Evolutionary conservation across 768 basidiomycete genomes (phyloP), one percentile per base, ranked within the genome.

Genomic region (Floccularia luteovirens): DNA sequence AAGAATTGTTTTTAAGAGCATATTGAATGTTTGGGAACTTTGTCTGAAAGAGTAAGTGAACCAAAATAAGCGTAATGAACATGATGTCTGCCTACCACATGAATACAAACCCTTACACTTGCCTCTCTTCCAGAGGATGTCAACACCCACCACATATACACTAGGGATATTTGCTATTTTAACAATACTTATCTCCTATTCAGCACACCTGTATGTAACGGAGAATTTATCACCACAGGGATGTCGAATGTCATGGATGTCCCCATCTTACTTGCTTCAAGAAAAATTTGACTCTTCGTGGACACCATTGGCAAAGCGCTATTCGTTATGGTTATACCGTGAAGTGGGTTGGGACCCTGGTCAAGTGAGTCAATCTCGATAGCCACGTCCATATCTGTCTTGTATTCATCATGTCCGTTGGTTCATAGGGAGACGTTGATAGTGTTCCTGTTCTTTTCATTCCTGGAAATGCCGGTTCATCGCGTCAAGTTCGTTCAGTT

Each of bases 201-300:
- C 59, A 24, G 65, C 77, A 16, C 64, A 57, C 30, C 56, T 58
- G 13, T 66, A 75, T 48, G 57, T 70, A n/a, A 58, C 63, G 19
- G 51, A 62, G 28, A 66, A 61, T 24, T 66, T 89, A 39, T 90
- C 89, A 0, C 86, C 87, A 3, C 86, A 90, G 70, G 89, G 88
- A 75, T 97, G 92, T 61, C 77, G 84, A 25, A 97, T 97, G 92
- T 90, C 90, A 38, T 92, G 79, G 72, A 96, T 94, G 92, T 86
- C 78, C 2, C 93, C 93, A 2, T 85, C 86, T 0, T 98, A 98
- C 58, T 58, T 89, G 13, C 69, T 78, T 24, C 81, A 94, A 48
- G 53, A 70, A 5, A 70, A 67, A 25, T 82, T 92, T 49, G 72
- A 90, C 50, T 47, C 62, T 12, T 63, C 74, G 2, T 83, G 85